Percentiles rank a stretch among this genome's conserved stretches.
phyloP scores from a whole-genome alignment of 495 filamentous ascomycete genomes.

The Mytilinidion resinicola region DNA sequence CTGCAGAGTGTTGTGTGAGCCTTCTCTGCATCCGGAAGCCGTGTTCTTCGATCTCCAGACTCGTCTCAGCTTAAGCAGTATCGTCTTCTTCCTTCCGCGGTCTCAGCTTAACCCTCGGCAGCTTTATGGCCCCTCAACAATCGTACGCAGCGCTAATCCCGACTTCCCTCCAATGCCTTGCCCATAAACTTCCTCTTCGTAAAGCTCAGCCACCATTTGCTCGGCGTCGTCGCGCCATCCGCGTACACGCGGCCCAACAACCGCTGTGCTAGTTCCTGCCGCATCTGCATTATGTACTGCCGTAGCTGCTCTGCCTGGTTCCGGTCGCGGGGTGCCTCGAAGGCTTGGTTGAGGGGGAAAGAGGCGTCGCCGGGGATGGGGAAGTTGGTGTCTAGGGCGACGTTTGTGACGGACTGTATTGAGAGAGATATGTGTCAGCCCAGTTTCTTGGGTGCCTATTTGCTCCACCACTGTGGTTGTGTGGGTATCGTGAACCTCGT shows the following conservation, averaged over 20 bases:
- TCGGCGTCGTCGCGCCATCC: constrained; percentile 66
- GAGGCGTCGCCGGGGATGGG: constrained; percentile 88
- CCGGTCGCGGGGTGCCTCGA: constrained; percentile 72
- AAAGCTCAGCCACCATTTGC: constrained; percentile 99
- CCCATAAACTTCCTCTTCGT: constrained; percentile 99
- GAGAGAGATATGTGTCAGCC: not conserved
- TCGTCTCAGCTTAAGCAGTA: too few relatives aligned
- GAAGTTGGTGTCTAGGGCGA: constrained; percentile 80
- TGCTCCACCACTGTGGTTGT: too few relatives aligned
- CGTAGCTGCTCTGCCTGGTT: constrained; percentile 82
- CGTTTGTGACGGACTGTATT: constrained; percentile 56
- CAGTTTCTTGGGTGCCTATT: too few relatives aligned
- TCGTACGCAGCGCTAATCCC: not conserved
- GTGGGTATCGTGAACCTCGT: too few relatives aligned
- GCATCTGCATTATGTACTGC: constrained; percentile 82
- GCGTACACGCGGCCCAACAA: constrained; percentile 80
- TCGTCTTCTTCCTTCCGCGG: too few relatives aligned
- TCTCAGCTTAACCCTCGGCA: too few relatives aligned
- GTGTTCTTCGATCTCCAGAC: too few relatives aligned
- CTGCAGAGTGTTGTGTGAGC: too few relatives aligned
- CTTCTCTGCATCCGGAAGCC: too few relatives aligned
- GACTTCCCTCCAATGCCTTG: constrained; percentile 47
- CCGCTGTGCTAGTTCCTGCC: constrained; percentile 80
- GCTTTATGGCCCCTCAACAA: too few relatives aligned
- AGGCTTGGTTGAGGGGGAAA: constrained; percentile 86